These are phyloP conservation scores for Phyllosticta paracitricarpa DNA, from an alignment of 2,329 filamentous ascomycete genomes.

Conservation along the genomic window DNA sequence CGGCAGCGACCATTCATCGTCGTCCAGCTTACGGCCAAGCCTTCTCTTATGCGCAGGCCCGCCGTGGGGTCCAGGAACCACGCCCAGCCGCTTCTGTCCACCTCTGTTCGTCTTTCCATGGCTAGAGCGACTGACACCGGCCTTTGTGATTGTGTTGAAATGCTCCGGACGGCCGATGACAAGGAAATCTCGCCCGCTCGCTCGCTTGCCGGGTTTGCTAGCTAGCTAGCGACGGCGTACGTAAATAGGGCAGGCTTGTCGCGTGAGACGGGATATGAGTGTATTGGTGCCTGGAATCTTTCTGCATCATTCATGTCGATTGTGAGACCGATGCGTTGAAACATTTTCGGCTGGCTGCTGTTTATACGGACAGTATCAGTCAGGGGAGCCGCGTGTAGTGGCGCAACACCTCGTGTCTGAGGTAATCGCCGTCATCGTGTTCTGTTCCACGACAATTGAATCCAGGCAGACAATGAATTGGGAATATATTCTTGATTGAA, in stretches of 20 bases:
- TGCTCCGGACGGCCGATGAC: no score
- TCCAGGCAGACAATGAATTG: background rate
- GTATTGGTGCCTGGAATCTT: background rate
- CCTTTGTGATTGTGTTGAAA: no score
- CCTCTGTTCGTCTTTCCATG: no score
- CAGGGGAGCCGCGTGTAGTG: background rate
- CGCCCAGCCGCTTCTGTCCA: no score
- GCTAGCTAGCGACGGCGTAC: background rate
- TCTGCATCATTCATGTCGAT: background rate
- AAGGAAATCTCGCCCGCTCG: background rate
- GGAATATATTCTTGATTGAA: background rate
- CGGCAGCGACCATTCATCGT: no score
- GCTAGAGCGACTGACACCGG: no score
- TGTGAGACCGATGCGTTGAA: background rate
- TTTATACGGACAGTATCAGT: background rate
- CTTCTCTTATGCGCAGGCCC: no score
- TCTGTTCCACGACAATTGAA: background rate
- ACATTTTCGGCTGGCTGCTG: background rate
- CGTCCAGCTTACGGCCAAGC: no score
- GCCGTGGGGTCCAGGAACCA: no score
- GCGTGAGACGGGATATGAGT: background rate
- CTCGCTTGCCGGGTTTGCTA: background rate
- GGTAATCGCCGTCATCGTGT: background rate
- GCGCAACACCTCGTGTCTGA: background rate
- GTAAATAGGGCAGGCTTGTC: background rate